Base-by-base conservation (phyloP, 2,329 filamentous ascomycete genomes). In the Pseudogymnoascus sp. region DNA sequence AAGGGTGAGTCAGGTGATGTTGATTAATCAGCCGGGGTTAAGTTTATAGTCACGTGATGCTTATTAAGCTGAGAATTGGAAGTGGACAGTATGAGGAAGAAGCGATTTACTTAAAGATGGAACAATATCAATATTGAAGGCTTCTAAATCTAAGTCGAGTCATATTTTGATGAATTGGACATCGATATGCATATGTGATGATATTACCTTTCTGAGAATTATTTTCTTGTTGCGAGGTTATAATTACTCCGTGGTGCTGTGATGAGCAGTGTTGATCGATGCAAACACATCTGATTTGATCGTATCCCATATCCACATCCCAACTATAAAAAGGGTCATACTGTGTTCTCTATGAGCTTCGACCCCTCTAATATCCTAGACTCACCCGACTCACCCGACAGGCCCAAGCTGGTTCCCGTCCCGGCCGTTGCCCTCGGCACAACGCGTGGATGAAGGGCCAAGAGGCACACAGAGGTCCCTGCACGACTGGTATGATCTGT, bases 391-490 rank as follows among this genome's bases (percentile, higher is more conserved):
- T 34, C 14, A 18, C n/a, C 4, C n/a, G 25, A 34, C 8, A 16
- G 25, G 25, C 25, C 46, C 46, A 14, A 56, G 50, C 50, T 18
- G 50, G 50, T 25, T 2, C 28, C 50, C 25, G 50, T 56, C 50
- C 50, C n/a, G 50, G 50, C 50, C 50, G 50, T 56, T 18, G 50
- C 50, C 5, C 50, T 56, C 50, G 50, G 50, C n/a, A 56, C 16
- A 56, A 56, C n/a, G 5, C 28, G 28, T 10, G 8, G 10, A 56
- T 14, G n/a, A 56, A 28, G 50, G n/a, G 18, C 34, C n/a, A 18
- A 11, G 46, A 56, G 46, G 46, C 46, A 12, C 50, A 2, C 10
- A 34, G 50, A 34, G 50, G 46, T 18, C 50, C 50, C 50, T 56
- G 50, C 28, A 31, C 25, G n/a, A 2, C 10, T 56, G 25, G n/a